Evolutionary conservation across 352 stramenopile genomes (phyloP), one percentile per base, ranked within the genome.

Genomic region (Discostella stelligera): DNA sequence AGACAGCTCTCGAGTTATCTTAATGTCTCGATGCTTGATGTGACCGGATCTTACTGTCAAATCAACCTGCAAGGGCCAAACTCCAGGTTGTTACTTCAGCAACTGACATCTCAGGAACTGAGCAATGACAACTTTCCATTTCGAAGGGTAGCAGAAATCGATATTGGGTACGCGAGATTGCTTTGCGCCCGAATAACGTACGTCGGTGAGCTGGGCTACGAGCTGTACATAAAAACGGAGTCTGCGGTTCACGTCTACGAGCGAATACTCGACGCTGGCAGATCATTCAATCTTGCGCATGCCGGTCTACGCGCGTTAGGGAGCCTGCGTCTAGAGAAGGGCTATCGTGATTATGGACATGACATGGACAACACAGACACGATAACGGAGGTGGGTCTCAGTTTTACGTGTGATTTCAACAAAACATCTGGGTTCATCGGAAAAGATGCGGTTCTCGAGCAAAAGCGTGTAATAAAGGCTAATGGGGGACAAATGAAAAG

Each of bases 311-410:
- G 82, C 54, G 84, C 88, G 18, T 71, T 93, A 18, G 82, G 74
- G 50, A 86, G 73, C 58, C 71, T 93, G 44, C 37, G 18, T 21
- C 25, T 84, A 50, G 88, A 93, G 69, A 93, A 93, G 55, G 88
- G 69, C 25, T 93, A 92, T 75, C 65, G 88, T 25, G 88, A 93
- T 62, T 93, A 91, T 67, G 88, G 88, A 55, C 88, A 93, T 68
- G 88, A 93, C 69, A 84, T 93, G 58, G 88, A 93, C 61, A 92
- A 91, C 59, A 90, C 79, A 2, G 88, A 93, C 70, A 90, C 63
- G 5, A 25, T 91, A 44, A 13, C 89, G 25, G 83, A 90, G 41
- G 71, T 76, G 41, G 88, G 88, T 14, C 61, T 93, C n/a, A 67
- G 65, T 18, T 93, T 93, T 66, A 93, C 88, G 0, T 86, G 71